Evolutionary conservation across 768 basidiomycete species (phyloP), one percentile per base, ranked within the genome.

Genomic region (Crassisporium funariophilum): DNA sequence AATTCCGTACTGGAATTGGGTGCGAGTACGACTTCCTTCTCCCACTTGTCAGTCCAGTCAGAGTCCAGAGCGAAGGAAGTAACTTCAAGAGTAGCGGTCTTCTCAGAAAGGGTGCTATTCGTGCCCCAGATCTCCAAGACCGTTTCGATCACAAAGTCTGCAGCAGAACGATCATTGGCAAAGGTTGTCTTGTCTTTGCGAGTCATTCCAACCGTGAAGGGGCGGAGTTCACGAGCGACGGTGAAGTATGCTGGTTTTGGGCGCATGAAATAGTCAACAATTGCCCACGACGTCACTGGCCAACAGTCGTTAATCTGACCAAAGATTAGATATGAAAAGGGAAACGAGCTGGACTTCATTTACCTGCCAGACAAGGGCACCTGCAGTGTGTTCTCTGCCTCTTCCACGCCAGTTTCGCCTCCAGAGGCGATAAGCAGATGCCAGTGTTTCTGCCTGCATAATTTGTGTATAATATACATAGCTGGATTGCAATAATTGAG

Each of bases 321-420:
- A 25, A 35, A n/a, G 29, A n/a, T 17, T 22, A 35, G 22, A 22
- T 34, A 22, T 37, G 31, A n/a, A 31, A 27, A 40, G 5, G 5
- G 21, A 29, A 16, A 27, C 19, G 10, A 42, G 27, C 3, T 41
- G 16, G 23, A 16, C 19, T 24, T 21, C 16, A 25, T 76, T 68
- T 57, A 91, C 85, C 83, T 95, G 93, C 95, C 95, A 98, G 19
- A 97, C 94, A 27, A 98, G 78, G 23, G 93, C 95, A 35, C 92
- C 93, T 4, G 92, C 82, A 1, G 88, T 92, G 64, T 91, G 84
- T 60, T 97, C 89, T 58, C 71, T 79, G 6, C 92, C 92, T 49
- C 66, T 78, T n/a, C 95, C 95, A 23, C 77, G 73, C 92, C 93
- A 98, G 63, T 93, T 88, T 13, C 95, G 77, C 46, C 93, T 75